phyloP scores from a whole-genome alignment of 495 filamentous ascomycete genomes.

The Penicillium bialowiezense region DNA sequence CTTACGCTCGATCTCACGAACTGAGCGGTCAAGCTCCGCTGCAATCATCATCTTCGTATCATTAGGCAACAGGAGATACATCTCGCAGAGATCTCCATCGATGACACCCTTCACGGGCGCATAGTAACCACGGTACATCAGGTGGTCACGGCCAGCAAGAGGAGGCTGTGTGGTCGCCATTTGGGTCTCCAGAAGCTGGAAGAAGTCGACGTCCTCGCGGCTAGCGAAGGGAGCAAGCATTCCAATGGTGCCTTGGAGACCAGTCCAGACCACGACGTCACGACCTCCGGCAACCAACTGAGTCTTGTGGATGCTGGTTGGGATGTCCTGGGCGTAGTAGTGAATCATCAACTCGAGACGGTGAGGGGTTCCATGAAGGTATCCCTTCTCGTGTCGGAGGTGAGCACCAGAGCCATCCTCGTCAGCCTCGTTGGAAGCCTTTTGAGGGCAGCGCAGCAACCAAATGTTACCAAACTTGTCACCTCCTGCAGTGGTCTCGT shows the following conservation, averaged over 20 bases:
- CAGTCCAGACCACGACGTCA: conserved; percentile 89
- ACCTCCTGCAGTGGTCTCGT: conserved; percentile 91
- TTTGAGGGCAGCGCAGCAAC: conserved; percentile 83
- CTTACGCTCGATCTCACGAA: conserved; percentile 91
- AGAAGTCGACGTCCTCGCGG: conserved; percentile 94
- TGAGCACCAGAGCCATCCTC: conserved; percentile 90
- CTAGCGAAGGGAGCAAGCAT: conserved; percentile 86
- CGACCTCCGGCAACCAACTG: conserved; percentile 87
- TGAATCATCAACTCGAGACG: conserved; percentile 80
- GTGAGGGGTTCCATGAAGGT: conserved; percentile 85
- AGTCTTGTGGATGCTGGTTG: conserved; percentile 85
- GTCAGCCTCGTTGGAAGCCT: conserved; percentile 83
- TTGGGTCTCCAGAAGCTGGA: conserved; percentile 87
- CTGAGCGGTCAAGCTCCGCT: conserved; percentile 82
- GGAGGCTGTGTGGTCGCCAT: conserved; percentile 81
- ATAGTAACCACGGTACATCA: conserved; percentile 94
- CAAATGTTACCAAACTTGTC: conserved; percentile 98
- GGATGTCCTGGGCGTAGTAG: conserved; percentile 88
- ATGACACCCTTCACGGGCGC: conserved; percentile 96
- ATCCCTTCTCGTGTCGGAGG: conserved; percentile 80
- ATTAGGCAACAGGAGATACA: conserved; percentile 73
- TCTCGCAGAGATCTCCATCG: conserved; percentile 97
- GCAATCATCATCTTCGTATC: conserved; percentile 95
- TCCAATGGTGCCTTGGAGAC: conserved; percentile 89
- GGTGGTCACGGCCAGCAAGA: conserved; percentile 85